These are phyloP conservation scores for Psilocybe tampanensis DNA, from an alignment of 768 basidiomycete genomes.

Conservation along the genomic window DNA sequence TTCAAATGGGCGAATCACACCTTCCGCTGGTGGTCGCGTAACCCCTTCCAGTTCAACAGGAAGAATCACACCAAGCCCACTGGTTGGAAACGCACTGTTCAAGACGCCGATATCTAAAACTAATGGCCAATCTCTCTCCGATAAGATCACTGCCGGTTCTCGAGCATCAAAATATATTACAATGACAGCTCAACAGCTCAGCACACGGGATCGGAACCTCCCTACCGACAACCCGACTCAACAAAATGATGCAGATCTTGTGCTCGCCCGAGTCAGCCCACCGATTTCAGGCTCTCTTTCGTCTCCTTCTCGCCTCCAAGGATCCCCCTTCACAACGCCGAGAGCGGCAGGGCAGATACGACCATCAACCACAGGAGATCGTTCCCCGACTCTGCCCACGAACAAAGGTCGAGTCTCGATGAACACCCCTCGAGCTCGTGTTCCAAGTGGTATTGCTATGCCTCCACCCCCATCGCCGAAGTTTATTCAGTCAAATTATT, in stretches of 20 bases:
- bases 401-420: conserved; percentile 40
- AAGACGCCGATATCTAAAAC: conserved; percentile 35
- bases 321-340: conserved; percentile 72
- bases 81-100: conserved; percentile 34
- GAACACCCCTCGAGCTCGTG: conserved; percentile 63
- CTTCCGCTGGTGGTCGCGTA: conserved; percentile 47
- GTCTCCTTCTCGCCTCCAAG: conserved; percentile 47
- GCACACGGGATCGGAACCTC: conserved; percentile 38
- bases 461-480: conserved; percentile 76
- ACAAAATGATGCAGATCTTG: conserved; percentile 2
- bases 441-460: conserved; percentile 80
- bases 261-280: conserved; percentile 22
- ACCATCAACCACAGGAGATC: conserved; percentile 30
- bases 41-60: conserved; percentile 47
- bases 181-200: conserved; percentile 84
- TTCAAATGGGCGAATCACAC: conserved; percentile 41
- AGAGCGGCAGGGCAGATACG: conserved; percentile 49
- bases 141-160: conserved; percentile 77
- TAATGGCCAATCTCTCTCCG: conserved; percentile 33
- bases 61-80: conserved; percentile 40
- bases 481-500: conserved; percentile 13
- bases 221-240: conserved; percentile 33
- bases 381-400: conserved; percentile 34
- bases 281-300: conserved; percentile 36
- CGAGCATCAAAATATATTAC: conserved; percentile 83